Evolutionary conservation across 2,329 filamentous ascomycete genomes (phyloP), one percentile per base, ranked within the genome.

Genomic region (Ascochyta lentis): DNA sequence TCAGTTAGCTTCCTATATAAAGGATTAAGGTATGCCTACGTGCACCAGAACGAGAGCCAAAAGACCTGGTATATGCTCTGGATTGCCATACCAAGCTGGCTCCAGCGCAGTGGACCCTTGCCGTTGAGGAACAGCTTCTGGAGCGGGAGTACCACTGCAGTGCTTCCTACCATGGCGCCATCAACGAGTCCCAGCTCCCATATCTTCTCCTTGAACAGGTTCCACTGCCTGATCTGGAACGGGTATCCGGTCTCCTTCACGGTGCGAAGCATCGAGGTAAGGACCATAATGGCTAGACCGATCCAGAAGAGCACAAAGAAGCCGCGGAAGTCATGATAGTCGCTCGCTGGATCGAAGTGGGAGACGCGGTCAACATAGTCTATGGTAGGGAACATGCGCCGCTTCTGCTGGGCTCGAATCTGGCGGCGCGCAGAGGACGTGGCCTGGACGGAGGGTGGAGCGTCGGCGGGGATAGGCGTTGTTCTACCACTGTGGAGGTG

Each of bases 281-380:
- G 89, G 68, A 93, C 92, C 93, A 99, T 96, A 76, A 99, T 96
- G 65, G 91, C 91, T 56, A 99, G 82, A 9, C 92, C 92, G 63
- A 99, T 94, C 95, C 95, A 99, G 79, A 99, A 99, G 34, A 99
- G 85, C 49, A 95, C 91, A 79, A 97, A 99, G 84, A 99, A 99
- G 72, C 95, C 95, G 67, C 92, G 87, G 75, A 99, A 99, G 77
- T 99, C 92, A 69, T 88, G 88, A 75, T 98, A 93, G 69, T 96
- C 92, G 76, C 91, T 96, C 45, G 86, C 84, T 0, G 93, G 92
- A 72, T 99, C 95, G 73, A 99, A 96, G 78, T 99, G 94, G 16
- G 94, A 98, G 22, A 98, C 89, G 54, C 95, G 89, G 57, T 90
- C 89, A 37, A 91, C 86, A 78, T 94, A 99, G 69, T 96, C 91